These are phyloP conservation scores for Hericium coralloides DNA, from an alignment of 768 basidiomycete species.

Conservation along the genomic window DNA sequence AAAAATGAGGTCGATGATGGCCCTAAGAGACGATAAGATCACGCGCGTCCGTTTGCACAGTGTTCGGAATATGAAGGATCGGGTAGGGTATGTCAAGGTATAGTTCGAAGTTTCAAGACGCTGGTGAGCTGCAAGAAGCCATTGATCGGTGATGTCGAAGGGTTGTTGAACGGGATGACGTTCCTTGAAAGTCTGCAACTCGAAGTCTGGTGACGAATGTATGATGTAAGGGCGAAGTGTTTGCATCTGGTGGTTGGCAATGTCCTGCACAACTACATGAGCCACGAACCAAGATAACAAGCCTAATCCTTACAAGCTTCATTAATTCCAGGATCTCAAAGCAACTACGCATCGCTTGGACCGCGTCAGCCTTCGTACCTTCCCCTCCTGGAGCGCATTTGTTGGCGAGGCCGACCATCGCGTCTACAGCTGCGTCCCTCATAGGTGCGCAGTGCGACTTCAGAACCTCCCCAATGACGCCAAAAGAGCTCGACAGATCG, in stretches of 20 bases:
- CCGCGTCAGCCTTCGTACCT: constrained; percentile 53
- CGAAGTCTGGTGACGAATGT: constrained; percentile 70
- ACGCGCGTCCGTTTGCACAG: constrained; percentile 12
- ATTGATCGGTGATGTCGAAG: constrained; percentile 14
- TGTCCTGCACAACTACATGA: constrained; percentile 49
- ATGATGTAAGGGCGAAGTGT: constrained; percentile 87
- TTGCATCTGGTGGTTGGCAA: constrained; percentile 92
- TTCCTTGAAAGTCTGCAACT: constrained; percentile 67
- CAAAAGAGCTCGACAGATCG: constrained; percentile 72
- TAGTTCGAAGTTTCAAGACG: constrained; percentile 6
- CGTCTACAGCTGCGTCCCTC: constrained; percentile 76
- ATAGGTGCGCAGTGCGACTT: constrained; percentile 93
- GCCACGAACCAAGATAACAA: background rate
- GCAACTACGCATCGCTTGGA: constrained; percentile 71
- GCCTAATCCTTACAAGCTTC: constrained; percentile 59
- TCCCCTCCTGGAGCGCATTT: constrained; percentile 44
- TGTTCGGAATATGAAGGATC: constrained; percentile 27
- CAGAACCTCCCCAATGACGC: constrained; percentile 69
- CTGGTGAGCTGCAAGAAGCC: constrained; percentile 12
- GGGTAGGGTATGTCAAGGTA: constrained; percentile 29
- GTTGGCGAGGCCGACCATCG: constrained; percentile 68
- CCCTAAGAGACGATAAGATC: constrained; percentile 33
- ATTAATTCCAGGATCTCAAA: constrained; percentile 90
- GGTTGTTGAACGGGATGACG: constrained; percentile 25
- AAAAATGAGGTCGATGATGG: constrained; percentile 60